phyloP scores from a whole-genome alignment of 2,329 filamentous ascomycete genomes.

The Aureobasidium lini region DNA sequence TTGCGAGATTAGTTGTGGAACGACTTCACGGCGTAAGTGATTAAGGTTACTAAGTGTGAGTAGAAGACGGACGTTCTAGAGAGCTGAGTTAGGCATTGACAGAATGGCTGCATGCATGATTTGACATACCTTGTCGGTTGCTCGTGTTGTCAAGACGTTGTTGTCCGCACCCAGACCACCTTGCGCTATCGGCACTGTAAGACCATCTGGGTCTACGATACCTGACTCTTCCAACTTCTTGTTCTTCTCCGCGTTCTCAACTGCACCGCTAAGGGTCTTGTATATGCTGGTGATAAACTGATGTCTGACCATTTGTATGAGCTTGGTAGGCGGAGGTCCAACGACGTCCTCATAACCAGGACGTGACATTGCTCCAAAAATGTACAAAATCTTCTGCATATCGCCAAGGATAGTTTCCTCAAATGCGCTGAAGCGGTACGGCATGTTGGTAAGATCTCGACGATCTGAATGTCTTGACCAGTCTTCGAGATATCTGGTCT shows the following conservation, averaged over 20 bases:
- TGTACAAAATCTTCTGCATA: constrained; percentile 92
- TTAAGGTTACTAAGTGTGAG: constrained; percentile 90
- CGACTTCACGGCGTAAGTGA: constrained; percentile 69
- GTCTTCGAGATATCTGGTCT: constrained; percentile 85
- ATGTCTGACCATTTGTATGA: constrained; percentile 81
- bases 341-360: constrained; percentile 70
- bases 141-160: constrained; percentile 37
- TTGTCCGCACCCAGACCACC: not conserved
- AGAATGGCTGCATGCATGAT: not conserved
- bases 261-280: constrained; percentile 88
- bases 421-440: constrained; percentile 74
- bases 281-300: constrained; percentile 93
- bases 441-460: constrained; percentile 86
- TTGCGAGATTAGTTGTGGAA: constrained; percentile 80
- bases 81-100: not conserved
- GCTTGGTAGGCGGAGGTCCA: constrained; percentile 73
- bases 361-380: constrained; percentile 75
- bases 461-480: constrained; percentile 80
- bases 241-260: constrained; percentile 83
- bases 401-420: constrained; percentile 74
- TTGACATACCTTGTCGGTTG: constrained; percentile 43
- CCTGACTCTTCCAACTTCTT: constrained; percentile 50
- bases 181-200: constrained; percentile 27
- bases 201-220: constrained; percentile 45
- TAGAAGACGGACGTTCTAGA: constrained; percentile 64